Base-by-base conservation (phyloP, 805 yeast species). In the Brettanomyces custersianus region DNA sequence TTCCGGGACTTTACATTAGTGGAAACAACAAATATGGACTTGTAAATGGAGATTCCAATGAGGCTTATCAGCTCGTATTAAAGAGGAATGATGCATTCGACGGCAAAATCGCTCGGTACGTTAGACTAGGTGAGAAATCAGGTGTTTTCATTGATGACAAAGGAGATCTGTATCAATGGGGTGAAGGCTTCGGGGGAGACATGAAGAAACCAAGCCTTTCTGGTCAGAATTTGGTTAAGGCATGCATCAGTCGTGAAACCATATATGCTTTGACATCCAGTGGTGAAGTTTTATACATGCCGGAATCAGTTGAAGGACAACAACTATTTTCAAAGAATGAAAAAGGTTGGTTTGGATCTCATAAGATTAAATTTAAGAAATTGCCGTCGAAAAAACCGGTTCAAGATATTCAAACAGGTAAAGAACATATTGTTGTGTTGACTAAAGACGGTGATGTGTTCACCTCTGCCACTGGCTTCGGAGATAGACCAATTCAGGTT, bases 131-230 rank as follows among this genome's bases (percentile, higher is more conserved):
- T 18, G 66, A 65, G 4, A 55, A 57, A 11, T 60, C 73, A 6
- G 77, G 71, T 20, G 59, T 68, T 4, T 86, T 86, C 0, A 71
- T 85, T 13, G 72, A 77, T 41, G 65, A 66, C 1, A 70, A 69
- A 12, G 97, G 96, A 15, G 72, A 80, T 48, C 65, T 86, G 22
- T 76, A 74, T 37, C 82, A 80, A 51, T 85, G 88, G 83, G 75
- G 77, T n/a, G 48, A 55, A 20, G 70, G 67, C 1, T 56, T 52
- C 26, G 40, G 38, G 18, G 57, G 52, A 4, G 50, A 51, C 31
- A 42, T 49, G 0, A 29, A 40, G 3, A 48, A 42, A 24, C 50
- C 58, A 16, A 58, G 75, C 3, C 41, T 80, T 13, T 62, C 59
- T 31, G 77, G 76, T 6, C 64, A 72, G 43, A 54, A 67, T 7